Conservation (phyloP, 2,329 filamentous ascomycete genomes). For the Fusarium ramigenum region DNA sequence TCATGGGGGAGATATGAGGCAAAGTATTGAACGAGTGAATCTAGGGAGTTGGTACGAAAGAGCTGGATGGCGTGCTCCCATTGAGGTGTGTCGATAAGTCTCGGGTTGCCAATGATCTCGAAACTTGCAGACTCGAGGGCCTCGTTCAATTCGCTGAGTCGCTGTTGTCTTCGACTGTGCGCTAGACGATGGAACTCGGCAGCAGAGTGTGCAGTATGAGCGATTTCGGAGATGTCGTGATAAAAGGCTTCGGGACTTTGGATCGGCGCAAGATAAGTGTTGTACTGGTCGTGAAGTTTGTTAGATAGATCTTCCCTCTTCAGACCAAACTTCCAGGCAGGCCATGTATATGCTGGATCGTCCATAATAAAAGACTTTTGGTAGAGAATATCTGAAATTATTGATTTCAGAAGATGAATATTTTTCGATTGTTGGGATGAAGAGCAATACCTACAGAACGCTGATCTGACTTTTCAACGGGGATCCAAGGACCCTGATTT, state of each 20-base stretch:
- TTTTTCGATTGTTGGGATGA: background rate
- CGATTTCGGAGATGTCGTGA: conserved; percentile 66
- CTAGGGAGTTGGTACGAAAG: conserved; percentile 64
- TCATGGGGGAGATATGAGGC: conserved; percentile 31
- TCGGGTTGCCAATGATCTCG: conserved; percentile 65
- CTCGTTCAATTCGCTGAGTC: conserved; percentile 61
- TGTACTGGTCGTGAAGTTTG: conserved; percentile 65
- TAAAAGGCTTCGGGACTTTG: conserved; percentile 67
- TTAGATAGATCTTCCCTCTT: conserved; percentile 64
- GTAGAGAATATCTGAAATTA: rapidly evolving
- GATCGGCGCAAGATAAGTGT: conserved; percentile 62
- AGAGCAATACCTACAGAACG: background rate
- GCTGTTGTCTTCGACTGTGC: conserved; percentile 59
- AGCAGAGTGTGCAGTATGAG: conserved; percentile 54
- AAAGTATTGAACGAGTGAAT: conserved; percentile 66
- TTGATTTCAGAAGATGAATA: rapidly evolving
- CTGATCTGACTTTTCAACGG: background rate
- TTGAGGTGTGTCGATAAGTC: conserved; percentile 62
- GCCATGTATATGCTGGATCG: conserved; percentile 60
- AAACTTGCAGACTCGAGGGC: conserved; percentile 63
- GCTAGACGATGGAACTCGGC: conserved; percentile 63
- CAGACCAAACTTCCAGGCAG: conserved; percentile 68
- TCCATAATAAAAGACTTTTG: conserved; percentile 52
- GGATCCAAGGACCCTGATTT: background rate
- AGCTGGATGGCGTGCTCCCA: conserved; percentile 65